These are phyloP conservation scores for Liquidambar formosana DNA, from an alignment of 164 flowering plant species.

Conservation along the genomic window DNA sequence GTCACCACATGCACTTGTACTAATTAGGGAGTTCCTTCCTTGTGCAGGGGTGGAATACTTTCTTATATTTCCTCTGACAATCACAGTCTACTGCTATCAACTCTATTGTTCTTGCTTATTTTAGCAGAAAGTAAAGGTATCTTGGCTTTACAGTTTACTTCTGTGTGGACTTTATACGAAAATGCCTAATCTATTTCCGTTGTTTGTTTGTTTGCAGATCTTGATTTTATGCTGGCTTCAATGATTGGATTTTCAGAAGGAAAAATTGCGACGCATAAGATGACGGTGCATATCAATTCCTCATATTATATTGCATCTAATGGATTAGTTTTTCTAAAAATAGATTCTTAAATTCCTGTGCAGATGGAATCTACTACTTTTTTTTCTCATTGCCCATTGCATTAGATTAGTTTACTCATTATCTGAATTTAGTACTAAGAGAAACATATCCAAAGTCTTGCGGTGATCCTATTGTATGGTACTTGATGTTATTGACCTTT, in stretches of 20 bases:
- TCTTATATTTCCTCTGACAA: constrained; percentile 40
- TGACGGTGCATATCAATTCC: constrained; percentile 19
- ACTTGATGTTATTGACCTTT: too few species aligned
- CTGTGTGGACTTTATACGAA: neutral
- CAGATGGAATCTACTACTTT: too few species aligned
- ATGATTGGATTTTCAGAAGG: constrained; percentile 27
- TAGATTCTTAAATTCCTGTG: too few species aligned
- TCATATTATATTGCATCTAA: constrained; percentile 1
- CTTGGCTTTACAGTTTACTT: neutral
- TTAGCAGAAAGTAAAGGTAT: constrained; percentile 59
- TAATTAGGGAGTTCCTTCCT: neutral
- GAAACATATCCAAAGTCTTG: too few species aligned
- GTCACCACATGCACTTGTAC: neutral
- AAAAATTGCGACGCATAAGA: constrained; percentile 17
- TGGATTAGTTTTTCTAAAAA: too few species aligned
- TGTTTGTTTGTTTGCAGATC: constrained; percentile 31
- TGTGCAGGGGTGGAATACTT: constrained; percentile 44
- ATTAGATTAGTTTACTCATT: too few species aligned
- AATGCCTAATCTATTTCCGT: neutral
- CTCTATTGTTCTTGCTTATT: constrained; percentile 46
- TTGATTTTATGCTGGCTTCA: constrained; percentile 35
- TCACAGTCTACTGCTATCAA: constrained; percentile 37
- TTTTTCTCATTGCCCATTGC: too few species aligned
- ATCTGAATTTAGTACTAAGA: too few species aligned
- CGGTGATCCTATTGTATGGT: too few species aligned